Evolutionary conservation across 2,329 filamentous ascomycete species (phyloP).

Genomic region (Stagonosporopsis rhizophila): DNA sequence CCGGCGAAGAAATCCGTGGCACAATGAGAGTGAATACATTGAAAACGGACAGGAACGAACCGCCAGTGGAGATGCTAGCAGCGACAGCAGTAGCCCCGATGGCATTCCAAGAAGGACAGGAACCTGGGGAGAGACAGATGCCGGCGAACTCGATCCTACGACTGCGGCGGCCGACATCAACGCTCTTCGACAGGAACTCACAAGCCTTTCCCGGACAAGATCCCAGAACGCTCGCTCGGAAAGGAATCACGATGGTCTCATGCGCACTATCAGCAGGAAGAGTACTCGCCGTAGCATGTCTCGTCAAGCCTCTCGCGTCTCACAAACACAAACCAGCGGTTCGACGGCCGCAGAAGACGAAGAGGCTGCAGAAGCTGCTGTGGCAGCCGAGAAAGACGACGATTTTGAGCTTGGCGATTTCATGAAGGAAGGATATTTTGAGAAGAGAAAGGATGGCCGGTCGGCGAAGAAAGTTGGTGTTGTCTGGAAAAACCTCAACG

Average conservation of each 20-base stretch:
- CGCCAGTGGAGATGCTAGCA: conserved; percentile 21
- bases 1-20: conserved; percentile 45
- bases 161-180: conserved; percentile 67
- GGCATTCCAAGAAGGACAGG: conserved; percentile 45
- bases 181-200: conserved; percentile 63
- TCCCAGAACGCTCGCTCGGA: conserved; percentile 35
- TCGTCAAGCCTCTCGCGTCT: conserved; percentile 21
- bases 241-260: conserved; percentile 31
- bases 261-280: conserved; percentile 37
- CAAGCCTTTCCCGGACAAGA: conserved; percentile 57
- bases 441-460: conserved; percentile 71
- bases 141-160: conserved; percentile 60
- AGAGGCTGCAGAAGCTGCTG: conserved; percentile 29
- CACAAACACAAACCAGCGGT: conserved; percentile 19
- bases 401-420: conserved; percentile 75
- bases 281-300: conserved; percentile 30
- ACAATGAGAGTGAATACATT: conserved; percentile 38
- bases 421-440: conserved; percentile 76
- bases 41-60: conserved; percentile 28
- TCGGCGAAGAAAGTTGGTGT: conserved; percentile 81
- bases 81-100: conserved; percentile 33
- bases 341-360: conserved; percentile 29
- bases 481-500: conserved; percentile 76
- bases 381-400: conserved; percentile 58
- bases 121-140: conserved; percentile 69